phyloP scores from a whole-genome alignment of 768 basidiomycete species.

The Rhodosporidiobolus odoratus region DNA sequence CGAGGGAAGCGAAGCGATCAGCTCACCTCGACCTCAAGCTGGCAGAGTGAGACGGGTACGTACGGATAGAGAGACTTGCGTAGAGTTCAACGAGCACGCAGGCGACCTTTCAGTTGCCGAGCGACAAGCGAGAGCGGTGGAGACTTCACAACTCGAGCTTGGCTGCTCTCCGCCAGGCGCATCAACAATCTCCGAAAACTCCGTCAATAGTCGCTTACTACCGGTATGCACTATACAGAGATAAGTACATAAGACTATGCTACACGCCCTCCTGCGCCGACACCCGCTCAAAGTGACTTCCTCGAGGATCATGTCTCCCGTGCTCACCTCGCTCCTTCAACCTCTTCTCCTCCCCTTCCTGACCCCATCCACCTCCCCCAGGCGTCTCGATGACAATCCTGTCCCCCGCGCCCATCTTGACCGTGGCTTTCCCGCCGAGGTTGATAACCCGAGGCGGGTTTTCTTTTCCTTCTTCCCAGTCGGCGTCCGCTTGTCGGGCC shows the following conservation, averaged over 20 bases:
- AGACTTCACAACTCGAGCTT: too few relatives aligned
- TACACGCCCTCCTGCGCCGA: slow-evolving; percentile 23
- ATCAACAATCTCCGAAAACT: too few relatives aligned
- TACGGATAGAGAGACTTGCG: neutral
- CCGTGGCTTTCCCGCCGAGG: slow-evolving; percentile 77
- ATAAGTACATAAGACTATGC: neutral
- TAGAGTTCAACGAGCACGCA: neutral
- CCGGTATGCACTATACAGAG: too few relatives aligned
- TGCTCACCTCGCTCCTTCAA: neutral
- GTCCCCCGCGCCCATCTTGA: slow-evolving; percentile 85
- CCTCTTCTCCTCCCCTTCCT: slow-evolving; percentile 13
- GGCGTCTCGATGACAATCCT: slow-evolving; percentile 76
- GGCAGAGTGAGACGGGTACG: neutral
- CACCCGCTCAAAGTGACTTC: slow-evolving; percentile 5
- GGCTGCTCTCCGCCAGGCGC: too few relatives aligned
- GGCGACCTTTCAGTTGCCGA: too few relatives aligned
- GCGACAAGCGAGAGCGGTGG: too few relatives aligned
- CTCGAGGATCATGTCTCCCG: slow-evolving; percentile 1
- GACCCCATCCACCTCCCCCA: slow-evolving; percentile 85
- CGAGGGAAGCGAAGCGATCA: neutral
- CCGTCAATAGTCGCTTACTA: too few relatives aligned
- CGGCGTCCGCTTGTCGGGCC: slow-evolving; percentile 50
- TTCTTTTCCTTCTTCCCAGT: slow-evolving; percentile 43
- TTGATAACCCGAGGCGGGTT: slow-evolving; percentile 63
- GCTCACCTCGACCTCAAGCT: neutral